Conservation (phyloP, 2,329 filamentous ascomycete species). For the Beauveria caledonica region DNA sequence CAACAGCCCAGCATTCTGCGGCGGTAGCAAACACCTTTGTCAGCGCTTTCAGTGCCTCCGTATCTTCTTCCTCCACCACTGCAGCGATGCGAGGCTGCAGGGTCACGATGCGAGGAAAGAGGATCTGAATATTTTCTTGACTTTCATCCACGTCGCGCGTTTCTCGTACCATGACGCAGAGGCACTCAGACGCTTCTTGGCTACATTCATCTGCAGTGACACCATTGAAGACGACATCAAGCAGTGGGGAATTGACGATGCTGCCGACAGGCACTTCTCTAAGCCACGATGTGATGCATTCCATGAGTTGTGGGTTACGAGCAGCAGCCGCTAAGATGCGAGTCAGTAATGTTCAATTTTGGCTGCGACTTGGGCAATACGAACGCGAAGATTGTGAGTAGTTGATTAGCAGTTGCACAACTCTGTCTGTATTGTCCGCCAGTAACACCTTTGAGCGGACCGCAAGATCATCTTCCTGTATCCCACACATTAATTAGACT, state of each 20-base stretch:
- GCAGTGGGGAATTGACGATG: constrained; percentile 76
- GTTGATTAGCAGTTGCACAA: constrained; percentile 77
- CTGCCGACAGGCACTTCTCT: constrained; percentile 80
- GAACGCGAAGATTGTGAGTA: constrained; percentile 88
- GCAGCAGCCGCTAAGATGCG: constrained; percentile 56
- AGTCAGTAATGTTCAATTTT: constrained; percentile 15
- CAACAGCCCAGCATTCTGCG: constrained; percentile 87
- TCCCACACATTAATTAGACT: constrained; percentile 32
- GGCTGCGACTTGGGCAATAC: constrained; percentile 20
- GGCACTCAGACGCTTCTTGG: constrained; percentile 81
- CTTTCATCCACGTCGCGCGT: constrained; percentile 91
- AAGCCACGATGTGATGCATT: constrained; percentile 95
- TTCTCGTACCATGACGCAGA: constrained; percentile 86
- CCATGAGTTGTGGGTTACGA: constrained; percentile 81
- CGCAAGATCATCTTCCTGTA: constrained; percentile 89
- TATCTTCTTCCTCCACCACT: constrained; percentile 71
- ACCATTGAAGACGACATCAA: constrained; percentile 72
- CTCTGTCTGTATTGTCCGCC: constrained; percentile 81
- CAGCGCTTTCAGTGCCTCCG: constrained; percentile 77
- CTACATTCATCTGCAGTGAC: constrained; percentile 70
- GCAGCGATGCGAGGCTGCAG: constrained; percentile 69
- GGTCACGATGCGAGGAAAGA: constrained; percentile 73
- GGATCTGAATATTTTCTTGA: constrained; percentile 66
- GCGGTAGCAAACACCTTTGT: constrained; percentile 89
- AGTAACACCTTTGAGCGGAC: constrained; percentile 81